Conservation (phyloP, 208 protist species). For the Ichthyophonus hoferi region DNA sequence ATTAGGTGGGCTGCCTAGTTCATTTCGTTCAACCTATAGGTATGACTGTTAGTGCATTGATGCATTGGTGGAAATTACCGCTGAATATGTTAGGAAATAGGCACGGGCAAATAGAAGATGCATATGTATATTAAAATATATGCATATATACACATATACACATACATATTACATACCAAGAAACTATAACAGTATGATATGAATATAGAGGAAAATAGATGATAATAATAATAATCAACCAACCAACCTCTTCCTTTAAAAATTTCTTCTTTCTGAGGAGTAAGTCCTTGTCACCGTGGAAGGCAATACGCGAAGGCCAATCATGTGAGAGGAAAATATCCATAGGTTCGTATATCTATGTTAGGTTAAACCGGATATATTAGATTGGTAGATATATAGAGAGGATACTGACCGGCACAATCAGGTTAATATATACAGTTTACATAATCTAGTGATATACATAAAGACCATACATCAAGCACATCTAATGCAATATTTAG, state of each 20-base stretch:
- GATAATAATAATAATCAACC: background rate
- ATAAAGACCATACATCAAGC: no score
- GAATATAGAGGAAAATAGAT: background rate
- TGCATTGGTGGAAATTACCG: no score
- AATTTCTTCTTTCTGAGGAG: constrained; percentile 54
- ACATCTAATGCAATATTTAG: no score
- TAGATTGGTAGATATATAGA: no score
- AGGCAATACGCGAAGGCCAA: constrained; percentile 65
- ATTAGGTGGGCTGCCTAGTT: constrained; percentile 42
- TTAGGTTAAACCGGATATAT: no score
- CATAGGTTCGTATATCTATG: constrained; percentile 37
- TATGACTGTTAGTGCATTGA: background rate
- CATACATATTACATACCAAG: background rate
- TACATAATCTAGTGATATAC: no score
- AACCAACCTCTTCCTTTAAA: constrained; percentile 46
- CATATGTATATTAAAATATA: background rate
- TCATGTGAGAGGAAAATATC: constrained; percentile 74
- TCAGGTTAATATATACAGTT: no score
- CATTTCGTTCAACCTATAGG: constrained; percentile 29
- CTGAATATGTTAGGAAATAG: background rate
- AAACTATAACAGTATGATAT: background rate
- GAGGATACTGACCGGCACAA: no score
- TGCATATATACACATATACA: background rate
- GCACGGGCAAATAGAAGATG: background rate
- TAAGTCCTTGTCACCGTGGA: constrained; percentile 52